Percentiles rank a stretch among this genome's conserved stretches.
Conservation (phyloP, 2,329 filamentous ascomycete genomes). For the Colletotrichum sp. region DNA sequence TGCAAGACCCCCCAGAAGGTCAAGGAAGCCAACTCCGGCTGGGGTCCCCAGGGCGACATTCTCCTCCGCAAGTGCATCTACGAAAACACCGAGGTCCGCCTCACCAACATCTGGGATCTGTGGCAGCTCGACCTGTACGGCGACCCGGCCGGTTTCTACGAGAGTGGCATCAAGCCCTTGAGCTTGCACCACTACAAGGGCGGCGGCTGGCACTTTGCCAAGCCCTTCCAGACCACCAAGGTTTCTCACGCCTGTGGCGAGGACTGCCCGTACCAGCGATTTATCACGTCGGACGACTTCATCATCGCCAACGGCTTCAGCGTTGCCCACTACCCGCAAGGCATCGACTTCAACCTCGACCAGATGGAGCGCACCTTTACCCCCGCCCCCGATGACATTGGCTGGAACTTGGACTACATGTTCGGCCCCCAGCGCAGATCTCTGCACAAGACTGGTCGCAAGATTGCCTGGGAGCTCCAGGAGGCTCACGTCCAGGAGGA, state of each 20-base stretch:
- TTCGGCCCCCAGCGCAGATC: constrained; percentile 54
- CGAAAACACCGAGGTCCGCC: constrained; percentile 62
- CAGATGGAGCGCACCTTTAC: constrained; percentile 60
- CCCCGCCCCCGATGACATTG: constrained; percentile 51
- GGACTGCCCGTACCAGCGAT: constrained; percentile 64
- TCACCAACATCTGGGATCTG: constrained; percentile 61
- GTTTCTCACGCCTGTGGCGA: constrained; percentile 65
- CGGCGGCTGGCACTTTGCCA: constrained; percentile 59
- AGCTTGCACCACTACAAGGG: constrained; percentile 70
- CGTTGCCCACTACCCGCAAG: constrained; percentile 59
- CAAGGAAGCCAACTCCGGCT: constrained; percentile 59
- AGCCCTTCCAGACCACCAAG: constrained; percentile 61
- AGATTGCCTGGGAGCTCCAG: constrained; percentile 59
- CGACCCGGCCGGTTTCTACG: constrained; percentile 69
- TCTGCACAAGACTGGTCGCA: constrained; percentile 52
- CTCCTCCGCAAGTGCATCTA: constrained; percentile 69
- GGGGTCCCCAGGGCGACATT: constrained; percentile 66
- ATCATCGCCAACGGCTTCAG: constrained; percentile 66
- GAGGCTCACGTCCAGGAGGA: constrained; percentile 53
- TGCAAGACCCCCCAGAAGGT: constrained; percentile 58
- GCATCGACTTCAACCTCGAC: constrained; percentile 53
- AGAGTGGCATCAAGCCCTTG: constrained; percentile 63
- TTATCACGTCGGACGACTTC: constrained; percentile 57
- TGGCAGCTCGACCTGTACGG: constrained; percentile 67
- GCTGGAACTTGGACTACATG: constrained; percentile 57